These are phyloP conservation scores for Euptelea pleiosperma DNA, from an alignment of 164 flowering plant genomes.

Conservation along the genomic window DNA sequence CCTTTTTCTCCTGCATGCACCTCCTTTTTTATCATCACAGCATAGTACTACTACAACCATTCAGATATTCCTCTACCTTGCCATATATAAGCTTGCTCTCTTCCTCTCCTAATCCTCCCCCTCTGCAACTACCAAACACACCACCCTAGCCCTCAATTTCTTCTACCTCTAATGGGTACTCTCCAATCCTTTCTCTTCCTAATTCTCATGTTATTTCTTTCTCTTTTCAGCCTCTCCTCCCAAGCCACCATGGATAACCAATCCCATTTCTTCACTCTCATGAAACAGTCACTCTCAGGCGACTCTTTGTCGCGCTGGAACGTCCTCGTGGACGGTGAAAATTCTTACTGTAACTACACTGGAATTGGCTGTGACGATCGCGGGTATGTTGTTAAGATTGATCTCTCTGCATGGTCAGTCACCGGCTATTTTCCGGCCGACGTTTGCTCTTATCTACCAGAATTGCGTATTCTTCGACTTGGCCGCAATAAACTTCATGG, in stretches of 20 bases:
- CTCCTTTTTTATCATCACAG: conserved; percentile 26
- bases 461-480: conserved; percentile 46
- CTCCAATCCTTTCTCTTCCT: conserved; percentile 12
- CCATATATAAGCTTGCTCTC: conserved; percentile 46
- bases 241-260: conserved; percentile 30
- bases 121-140: conserved; percentile 2
- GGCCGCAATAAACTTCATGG: conserved; percentile 49
- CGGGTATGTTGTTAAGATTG: conserved; percentile 47
- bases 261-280: conserved; percentile 58
- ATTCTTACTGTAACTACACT: conserved; percentile 46
- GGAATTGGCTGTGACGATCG: conserved; percentile 58
- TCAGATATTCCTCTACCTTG: conserved; percentile 31
- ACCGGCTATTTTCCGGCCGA: conserved; percentile 56
- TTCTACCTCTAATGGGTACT: conserved; percentile 26
- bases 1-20: conserved; percentile 22
- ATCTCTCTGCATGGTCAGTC: conserved; percentile 54
- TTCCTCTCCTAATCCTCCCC: conserved; percentile 27
- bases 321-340: conserved; percentile 8
- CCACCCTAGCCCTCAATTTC: neutral
- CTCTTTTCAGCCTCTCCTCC: conserved; percentile 21
- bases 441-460: conserved; percentile 63
- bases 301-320: conserved; percentile 48
- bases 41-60: conserved; percentile 30
- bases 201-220: conserved; percentile 22
- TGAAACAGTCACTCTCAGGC: conserved; percentile 60